Conservation (phyloP, 2,329 filamentous ascomycete genomes). For the Diaporthe destruens region DNA sequence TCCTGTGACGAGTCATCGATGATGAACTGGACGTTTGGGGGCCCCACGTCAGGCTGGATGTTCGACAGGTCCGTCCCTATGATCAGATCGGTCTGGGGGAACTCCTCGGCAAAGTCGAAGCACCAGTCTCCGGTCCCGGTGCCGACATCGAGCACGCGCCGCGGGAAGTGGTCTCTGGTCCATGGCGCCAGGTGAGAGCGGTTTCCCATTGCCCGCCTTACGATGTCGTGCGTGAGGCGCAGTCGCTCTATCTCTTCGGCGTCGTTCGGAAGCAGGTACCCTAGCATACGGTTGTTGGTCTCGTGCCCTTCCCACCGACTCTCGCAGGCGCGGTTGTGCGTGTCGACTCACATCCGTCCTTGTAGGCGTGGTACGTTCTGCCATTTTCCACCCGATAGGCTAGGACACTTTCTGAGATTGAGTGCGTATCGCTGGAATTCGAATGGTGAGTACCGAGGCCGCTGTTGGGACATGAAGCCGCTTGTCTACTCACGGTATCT, state of each 20-base stretch:
- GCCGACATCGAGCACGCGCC: slow-evolving; percentile 54
- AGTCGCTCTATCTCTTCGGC: slow-evolving; percentile 49
- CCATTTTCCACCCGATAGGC: slow-evolving; percentile 41
- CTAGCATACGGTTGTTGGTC: slow-evolving; percentile 41
- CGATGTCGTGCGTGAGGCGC: slow-evolving; percentile 50
- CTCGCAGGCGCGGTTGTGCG: background rate
- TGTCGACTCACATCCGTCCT: slow-evolving; percentile 38
- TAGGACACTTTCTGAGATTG: slow-evolving; percentile 38
- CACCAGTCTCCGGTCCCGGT: slow-evolving; percentile 74
- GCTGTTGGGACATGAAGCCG: background rate
- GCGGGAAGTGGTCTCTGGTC: slow-evolving; percentile 46
- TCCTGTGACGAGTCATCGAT: slow-evolving; percentile 74
- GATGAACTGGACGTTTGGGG: slow-evolving; percentile 80
- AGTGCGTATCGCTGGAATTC: slow-evolving; percentile 33
- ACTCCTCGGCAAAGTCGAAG: slow-evolving; percentile 74
- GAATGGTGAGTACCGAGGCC: background rate
- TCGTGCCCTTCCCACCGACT: background rate
- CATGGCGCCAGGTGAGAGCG: slow-evolving; percentile 50
- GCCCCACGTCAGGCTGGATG: slow-evolving; percentile 74
- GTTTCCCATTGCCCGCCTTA: slow-evolving; percentile 49
- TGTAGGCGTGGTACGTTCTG: slow-evolving; percentile 41
- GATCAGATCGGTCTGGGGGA: slow-evolving; percentile 66
- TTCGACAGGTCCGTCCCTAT: slow-evolving; percentile 76
- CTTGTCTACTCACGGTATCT: slow-evolving; percentile 38
- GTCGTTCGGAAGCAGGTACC: slow-evolving; percentile 54